phyloP scores from a whole-genome alignment of 148 eudicot genomes.

The Euryodendron excelsum region DNA sequence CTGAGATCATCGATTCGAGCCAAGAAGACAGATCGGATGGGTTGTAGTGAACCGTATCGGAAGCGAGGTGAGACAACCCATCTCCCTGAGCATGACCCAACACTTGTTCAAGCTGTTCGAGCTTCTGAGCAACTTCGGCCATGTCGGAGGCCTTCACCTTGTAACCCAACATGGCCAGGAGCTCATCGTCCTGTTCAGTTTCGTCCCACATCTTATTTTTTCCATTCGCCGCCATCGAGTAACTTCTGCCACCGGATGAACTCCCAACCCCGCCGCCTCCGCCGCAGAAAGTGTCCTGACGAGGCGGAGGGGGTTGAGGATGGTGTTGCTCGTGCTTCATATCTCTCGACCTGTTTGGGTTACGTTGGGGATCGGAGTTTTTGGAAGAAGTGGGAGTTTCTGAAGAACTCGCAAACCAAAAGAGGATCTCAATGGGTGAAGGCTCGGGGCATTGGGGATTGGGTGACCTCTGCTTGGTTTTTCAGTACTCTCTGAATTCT shows the following conservation, averaged over 20 bases:
- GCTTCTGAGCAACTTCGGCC: conserved; percentile 63
- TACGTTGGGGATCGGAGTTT: background rate
- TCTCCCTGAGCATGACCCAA: conserved; percentile 44
- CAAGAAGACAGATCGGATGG: conserved; percentile 63
- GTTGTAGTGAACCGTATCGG: conserved; percentile 58
- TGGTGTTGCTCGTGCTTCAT: conserved; percentile 36
- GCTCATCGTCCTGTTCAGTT: conserved; percentile 44
- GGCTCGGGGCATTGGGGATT: conserved; percentile 29
- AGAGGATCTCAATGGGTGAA: conserved; percentile 13
- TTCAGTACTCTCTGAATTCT: conserved; percentile 13
- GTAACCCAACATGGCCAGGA: conserved; percentile 71
- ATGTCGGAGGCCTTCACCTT: conserved; percentile 66
- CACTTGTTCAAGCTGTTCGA: conserved; percentile 56
- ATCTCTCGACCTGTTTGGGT: background rate
- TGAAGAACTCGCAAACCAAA: background rate
- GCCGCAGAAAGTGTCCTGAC: background rate
- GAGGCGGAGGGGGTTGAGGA: background rate
- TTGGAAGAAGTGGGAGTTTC: background rate
- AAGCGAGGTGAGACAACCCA: conserved; percentile 40
- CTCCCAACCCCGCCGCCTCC: background rate
- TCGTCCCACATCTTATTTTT: conserved; percentile 56
- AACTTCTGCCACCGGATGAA: background rate
- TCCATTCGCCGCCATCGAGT: conserved; percentile 3
- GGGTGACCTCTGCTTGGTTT: conserved; percentile 24
- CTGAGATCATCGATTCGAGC: conserved; percentile 63